A percentile compares a stretch with the other conserved stretches of the same genome.
These are phyloP conservation scores for Plasmodium gaboni DNA, from an alignment of 169 alveolate species.

Conservation along the genomic window DNA sequence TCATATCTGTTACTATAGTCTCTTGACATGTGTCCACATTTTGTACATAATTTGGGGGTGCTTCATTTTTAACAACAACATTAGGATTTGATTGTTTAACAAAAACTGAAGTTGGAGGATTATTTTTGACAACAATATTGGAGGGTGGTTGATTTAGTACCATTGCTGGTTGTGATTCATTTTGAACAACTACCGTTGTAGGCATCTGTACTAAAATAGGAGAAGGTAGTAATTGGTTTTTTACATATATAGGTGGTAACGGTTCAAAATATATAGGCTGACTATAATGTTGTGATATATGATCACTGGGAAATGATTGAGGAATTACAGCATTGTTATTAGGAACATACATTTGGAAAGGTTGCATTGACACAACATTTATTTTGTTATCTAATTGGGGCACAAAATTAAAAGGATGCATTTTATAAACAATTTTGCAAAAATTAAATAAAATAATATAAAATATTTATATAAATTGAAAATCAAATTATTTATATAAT, in stretches of 20 bases:
- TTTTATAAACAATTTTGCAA: background rate
- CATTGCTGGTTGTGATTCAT: slow-evolving; percentile 86
- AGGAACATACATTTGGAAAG: slow-evolving; percentile 72
- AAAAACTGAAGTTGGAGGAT: slow-evolving; percentile 87
- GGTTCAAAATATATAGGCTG: slow-evolving; percentile 77
- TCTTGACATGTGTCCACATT: slow-evolving; percentile 70
- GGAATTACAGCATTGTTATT: slow-evolving; percentile 54
- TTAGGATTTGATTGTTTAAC: slow-evolving; percentile 87
- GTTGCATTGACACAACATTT: slow-evolving; percentile 53
- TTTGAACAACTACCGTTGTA: slow-evolving; percentile 86
- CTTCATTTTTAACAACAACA: slow-evolving; percentile 84
- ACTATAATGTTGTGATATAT: slow-evolving; percentile 43
- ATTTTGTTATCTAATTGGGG: slow-evolving; percentile 67
- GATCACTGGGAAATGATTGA: slow-evolving; percentile 22
- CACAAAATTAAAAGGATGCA: slow-evolving; percentile 60
- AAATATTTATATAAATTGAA: background rate
- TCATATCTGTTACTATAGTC: slow-evolving; percentile 47
- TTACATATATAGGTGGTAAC: slow-evolving; percentile 72
- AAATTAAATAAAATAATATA: slow-evolving; percentile 6
- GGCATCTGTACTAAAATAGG: slow-evolving; percentile 84
- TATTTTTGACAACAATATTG: slow-evolving; percentile 87
- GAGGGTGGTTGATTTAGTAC: slow-evolving; percentile 89
- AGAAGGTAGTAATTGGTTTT: slow-evolving; percentile 75
- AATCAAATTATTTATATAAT: background rate
- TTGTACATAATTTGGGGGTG: slow-evolving; percentile 77